Evolutionary conservation across 331 rosid species (phyloP).

Genomic region (Erythrophleum ivorense): DNA sequence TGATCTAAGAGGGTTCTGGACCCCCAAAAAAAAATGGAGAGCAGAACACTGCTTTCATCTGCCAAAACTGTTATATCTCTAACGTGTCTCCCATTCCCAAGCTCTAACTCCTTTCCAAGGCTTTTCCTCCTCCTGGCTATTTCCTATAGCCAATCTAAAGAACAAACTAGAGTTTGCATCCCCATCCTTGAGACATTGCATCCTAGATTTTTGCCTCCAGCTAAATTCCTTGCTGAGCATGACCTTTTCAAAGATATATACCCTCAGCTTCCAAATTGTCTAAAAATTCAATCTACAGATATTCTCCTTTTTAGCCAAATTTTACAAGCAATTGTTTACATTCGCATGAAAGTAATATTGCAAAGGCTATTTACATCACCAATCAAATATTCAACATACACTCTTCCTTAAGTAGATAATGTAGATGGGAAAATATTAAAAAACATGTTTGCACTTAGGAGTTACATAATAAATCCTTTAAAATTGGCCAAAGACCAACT

Average conservation of each 20-base stretch:
- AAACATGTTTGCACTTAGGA: neutral
- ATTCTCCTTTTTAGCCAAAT: neutral
- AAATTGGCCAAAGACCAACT: slow-evolving; percentile 19
- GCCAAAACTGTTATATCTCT: neutral
- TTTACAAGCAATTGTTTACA: neutral
- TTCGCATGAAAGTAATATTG: slow-evolving; percentile 11
- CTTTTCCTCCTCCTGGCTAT: neutral
- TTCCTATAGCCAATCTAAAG: neutral
- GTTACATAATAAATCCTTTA: slow-evolving; percentile 1
- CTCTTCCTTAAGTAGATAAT: slow-evolving; percentile 22
- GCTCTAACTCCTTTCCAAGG: neutral
- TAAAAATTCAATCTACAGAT: neutral
- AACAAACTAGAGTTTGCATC: neutral
- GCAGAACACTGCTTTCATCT: neutral
- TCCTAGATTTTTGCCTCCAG: neutral
- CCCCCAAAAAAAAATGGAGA: neutral
- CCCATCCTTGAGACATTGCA: neutral
- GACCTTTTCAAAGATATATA: neutral
- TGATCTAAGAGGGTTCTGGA: neutral
- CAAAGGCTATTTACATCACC: slow-evolving; percentile 1
- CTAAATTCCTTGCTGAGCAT: neutral
- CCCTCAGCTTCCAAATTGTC: neutral
- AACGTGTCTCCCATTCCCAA: neutral
- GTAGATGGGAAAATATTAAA: slow-evolving; percentile 3
- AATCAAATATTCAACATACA: slow-evolving; percentile 27